Conservation (phyloP, 192 early-diverging fungal genomes). For the Spizellomyces punctatus region DNA sequence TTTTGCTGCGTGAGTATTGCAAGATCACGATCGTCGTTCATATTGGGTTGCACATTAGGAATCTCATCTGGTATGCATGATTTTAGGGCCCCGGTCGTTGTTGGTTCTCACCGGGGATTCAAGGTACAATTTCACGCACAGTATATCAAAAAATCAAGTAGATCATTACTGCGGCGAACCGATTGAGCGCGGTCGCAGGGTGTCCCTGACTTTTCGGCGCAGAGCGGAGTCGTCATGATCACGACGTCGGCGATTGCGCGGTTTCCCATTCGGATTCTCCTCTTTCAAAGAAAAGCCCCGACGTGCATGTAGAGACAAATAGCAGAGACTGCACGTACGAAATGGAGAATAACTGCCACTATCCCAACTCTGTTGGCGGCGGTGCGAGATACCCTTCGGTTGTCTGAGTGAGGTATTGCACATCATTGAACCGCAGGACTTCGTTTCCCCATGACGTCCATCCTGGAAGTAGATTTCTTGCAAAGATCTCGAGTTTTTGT, state of each 20-base stretch:
- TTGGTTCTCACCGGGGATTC: slow-evolving; percentile 55
- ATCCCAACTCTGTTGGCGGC: too few relatives aligned
- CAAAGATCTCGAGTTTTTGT: slow-evolving; percentile 67
- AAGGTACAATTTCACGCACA: slow-evolving; percentile 65
- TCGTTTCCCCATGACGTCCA: slow-evolving; percentile 77
- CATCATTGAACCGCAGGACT: slow-evolving; percentile 59
- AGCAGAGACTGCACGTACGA: too few relatives aligned
- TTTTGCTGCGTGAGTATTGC: slow-evolving; percentile 12
- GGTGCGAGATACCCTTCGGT: too few relatives aligned
- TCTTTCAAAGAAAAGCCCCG: too few relatives aligned
- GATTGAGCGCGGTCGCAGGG: slow-evolving; percentile 60
- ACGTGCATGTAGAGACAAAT: too few relatives aligned
- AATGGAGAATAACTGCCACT: too few relatives aligned
- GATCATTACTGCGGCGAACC: slow-evolving; percentile 42
- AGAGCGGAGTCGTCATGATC: not conserved
- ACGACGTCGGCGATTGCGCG: not conserved
- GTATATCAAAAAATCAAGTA: slow-evolving; percentile 64
- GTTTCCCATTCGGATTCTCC: not conserved
- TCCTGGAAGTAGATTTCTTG: slow-evolving; percentile 55
- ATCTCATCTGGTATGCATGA: not conserved
- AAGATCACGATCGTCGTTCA: not conserved
- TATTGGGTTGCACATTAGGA: not conserved
- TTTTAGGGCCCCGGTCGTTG: slow-evolving; percentile 59
- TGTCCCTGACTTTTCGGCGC: slow-evolving; percentile 63
- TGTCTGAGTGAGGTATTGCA: slow-evolving; percentile 5